Evolutionary conservation across 768 basidiomycete species (phyloP).

Genomic region (Naganishia friedmannii): DNA sequence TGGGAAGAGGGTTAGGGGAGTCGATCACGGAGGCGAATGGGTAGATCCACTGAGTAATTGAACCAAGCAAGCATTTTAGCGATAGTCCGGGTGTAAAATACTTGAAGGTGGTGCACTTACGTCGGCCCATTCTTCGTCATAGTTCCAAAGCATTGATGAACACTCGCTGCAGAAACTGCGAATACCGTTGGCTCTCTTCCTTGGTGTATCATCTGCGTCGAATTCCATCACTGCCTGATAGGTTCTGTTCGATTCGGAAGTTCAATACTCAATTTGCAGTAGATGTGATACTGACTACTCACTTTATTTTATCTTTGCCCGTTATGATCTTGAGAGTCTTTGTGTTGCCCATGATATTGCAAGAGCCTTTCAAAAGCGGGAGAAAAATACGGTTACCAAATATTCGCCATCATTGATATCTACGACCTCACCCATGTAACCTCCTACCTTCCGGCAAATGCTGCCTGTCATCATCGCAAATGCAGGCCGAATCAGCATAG

Average conservation of each 20-base stretch:
- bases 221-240: conserved; percentile 42
- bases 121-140: conserved; percentile 46
- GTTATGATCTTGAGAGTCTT: conserved; percentile 43
- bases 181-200: conserved; percentile 34
- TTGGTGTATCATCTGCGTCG: conserved; percentile 41
- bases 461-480: conserved; percentile 27
- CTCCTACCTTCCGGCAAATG: conserved; percentile 50
- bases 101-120: conserved; percentile 30
- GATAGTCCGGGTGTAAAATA: not conserved
- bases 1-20: conserved; percentile 44
- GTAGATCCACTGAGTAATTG: conserved; percentile 47
- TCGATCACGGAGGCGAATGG: conserved; percentile 50
- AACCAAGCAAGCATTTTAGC: not conserved
- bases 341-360: conserved; percentile 50
- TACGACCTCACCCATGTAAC: conserved; percentile 49
- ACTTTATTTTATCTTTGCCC: conserved; percentile 50
- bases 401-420: no score
- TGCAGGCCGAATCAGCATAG: not conserved
- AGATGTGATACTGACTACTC: conserved; percentile 13
- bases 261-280: not conserved
- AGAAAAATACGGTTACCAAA: not conserved
- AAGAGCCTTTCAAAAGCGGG: not conserved
- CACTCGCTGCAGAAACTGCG: conserved; percentile 48
- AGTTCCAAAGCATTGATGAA: conserved; percentile 49
- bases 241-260: conserved; percentile 28